Evolutionary conservation across 169 alveolate species (phyloP), one percentile per base, ranked within the genome.

Genomic region (Cryptosporidium canis): DNA sequence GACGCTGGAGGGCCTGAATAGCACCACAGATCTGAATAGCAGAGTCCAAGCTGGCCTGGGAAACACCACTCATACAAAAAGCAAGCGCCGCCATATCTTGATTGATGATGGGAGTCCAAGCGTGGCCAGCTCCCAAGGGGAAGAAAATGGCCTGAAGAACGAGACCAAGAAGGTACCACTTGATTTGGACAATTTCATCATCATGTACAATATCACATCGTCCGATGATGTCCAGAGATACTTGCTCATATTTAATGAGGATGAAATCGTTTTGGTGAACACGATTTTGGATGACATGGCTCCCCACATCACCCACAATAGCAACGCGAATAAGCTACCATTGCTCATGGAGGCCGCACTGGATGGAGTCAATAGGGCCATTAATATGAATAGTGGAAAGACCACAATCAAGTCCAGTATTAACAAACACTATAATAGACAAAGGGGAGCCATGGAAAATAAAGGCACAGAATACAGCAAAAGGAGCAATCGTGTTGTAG

Each of bases 301-400:
- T 41, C 87, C 87, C 9, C 21, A 35, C 16, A 58, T 77, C 24
- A 47, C 47, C 44, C 87, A 77, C 61, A 58, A 77, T 39, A 77
- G 47, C 0, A n/a, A 35, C 7, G 43, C 39, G 58, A 58, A 24
- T 39, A 77, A 58, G 35, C 35, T 77, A 58, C 87, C 87, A 18
- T 77, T 77, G 44, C 39, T 77, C n/a, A 8, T 61, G 27, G 77
- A 77, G 39, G 87, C 87, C 37, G 45, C 72, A 14, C 37, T 56
- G 21, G 18, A 35, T 39, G 70, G 51, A 16, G 29, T 61, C 29
- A 6, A 16, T 58, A 37, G 18, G 33, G 39, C 35, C 7, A 29
- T 33, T 61, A 61, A 61, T 27, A 11, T 61, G 31, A 61, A 61
- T 35, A 31, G n/a, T 61, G 31, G n/a, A 27, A 61, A 24, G 18